These are phyloP conservation scores for Jatropha multifida DNA, from an alignment of 441 rosid genomes.

Conservation along the genomic window DNA sequence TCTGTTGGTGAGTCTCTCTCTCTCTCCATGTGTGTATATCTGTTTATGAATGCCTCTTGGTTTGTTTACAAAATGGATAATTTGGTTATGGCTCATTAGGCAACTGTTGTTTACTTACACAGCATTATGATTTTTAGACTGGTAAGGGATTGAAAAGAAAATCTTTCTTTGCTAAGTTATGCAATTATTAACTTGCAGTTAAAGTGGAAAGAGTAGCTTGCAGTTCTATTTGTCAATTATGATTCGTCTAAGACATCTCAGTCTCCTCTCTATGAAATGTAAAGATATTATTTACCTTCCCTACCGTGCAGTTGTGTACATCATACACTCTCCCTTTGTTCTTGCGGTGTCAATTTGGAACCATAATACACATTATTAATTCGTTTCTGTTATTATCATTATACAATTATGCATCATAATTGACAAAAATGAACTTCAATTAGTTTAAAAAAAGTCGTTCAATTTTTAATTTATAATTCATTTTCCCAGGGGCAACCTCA, in stretches of 20 bases:
- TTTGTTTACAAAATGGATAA: not conserved
- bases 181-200: not conserved
- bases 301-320: too few species aligned
- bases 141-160: not conserved
- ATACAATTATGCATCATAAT: not conserved
- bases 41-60: not conserved
- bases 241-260: not conserved
- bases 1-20: slow-evolving; percentile 52
- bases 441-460: not conserved
- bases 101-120: not conserved
- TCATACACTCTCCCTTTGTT: not conserved
- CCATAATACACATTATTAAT: not conserved
- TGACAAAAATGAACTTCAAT: not conserved
- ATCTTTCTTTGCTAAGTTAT: not conserved
- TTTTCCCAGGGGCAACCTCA: slow-evolving; percentile 73
- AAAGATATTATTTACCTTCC: too few species aligned
- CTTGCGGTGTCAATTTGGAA: not conserved
- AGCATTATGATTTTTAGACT: not conserved
- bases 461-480: not conserved
- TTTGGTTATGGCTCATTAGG: not conserved
- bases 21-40: not conserved
- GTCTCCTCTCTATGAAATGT: not conserved
- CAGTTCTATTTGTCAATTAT: not conserved
- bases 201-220: not conserved
- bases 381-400: not conserved